Evolutionary conservation across 2,329 filamentous ascomycete genomes (phyloP).

Genomic region (Penicillium palitans): DNA sequence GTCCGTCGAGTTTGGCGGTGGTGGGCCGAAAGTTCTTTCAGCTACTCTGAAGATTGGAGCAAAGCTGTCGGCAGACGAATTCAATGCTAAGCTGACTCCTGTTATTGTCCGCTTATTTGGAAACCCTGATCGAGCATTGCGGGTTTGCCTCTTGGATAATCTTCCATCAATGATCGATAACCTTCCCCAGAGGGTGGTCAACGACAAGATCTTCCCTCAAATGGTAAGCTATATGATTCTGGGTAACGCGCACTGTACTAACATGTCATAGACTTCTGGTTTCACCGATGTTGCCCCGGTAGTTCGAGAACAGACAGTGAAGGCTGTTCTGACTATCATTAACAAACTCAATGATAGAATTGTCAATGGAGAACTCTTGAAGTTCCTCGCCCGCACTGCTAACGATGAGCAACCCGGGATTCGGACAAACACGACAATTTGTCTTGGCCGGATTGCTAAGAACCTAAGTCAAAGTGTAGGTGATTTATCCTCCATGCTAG

Average conservation of each 20-base stretch:
- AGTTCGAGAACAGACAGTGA: conserved; percentile 92
- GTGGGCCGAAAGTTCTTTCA: conserved; percentile 83
- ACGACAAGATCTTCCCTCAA: conserved; percentile 94
- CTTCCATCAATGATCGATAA: conserved; percentile 89
- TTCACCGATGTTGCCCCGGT: conserved; percentile 91
- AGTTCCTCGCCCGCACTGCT: conserved; percentile 88
- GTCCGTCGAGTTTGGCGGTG: conserved; percentile 96
- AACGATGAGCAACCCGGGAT: conserved; percentile 98
- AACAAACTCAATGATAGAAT: conserved; percentile 87
- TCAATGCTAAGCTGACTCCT: conserved; percentile 77
- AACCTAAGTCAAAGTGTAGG: conserved; percentile 68
- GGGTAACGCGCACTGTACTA: neutral
- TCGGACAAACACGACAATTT: conserved; percentile 96
- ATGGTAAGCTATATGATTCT: conserved; percentile 58
- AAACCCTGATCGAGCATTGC: conserved; percentile 87
- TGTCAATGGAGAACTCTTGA: conserved; percentile 89
- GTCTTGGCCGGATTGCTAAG: conserved; percentile 91
- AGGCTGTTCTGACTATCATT: conserved; percentile 85
- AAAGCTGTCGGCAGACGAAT: conserved; percentile 87
- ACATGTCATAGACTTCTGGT: conserved; percentile 69
- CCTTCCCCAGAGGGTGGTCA: conserved; percentile 82
- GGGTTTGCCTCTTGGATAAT: conserved; percentile 87
- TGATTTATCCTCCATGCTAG: neutral
- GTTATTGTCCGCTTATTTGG: conserved; percentile 84
- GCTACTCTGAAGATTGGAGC: conserved; percentile 88